phyloP scores from a whole-genome alignment of 2,329 filamentous ascomycete species.

The Colletotrichum higginsianum region DNA sequence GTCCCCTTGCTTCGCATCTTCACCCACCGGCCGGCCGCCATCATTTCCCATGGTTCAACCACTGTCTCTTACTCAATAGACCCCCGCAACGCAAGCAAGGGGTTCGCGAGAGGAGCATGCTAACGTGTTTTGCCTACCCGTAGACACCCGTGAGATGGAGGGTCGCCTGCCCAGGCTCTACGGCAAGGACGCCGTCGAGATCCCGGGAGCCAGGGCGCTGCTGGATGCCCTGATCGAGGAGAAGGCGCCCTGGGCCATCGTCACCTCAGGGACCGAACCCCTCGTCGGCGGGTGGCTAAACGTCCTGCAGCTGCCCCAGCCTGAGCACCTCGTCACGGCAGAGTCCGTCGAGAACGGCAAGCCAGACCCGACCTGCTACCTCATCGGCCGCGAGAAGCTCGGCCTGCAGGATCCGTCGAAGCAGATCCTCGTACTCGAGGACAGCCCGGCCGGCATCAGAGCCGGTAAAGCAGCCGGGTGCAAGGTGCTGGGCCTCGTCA shows the following conservation, averaged over 20 bases:
- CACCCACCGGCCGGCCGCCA: conserved; percentile 1
- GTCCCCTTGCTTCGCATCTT: conserved; percentile 31
- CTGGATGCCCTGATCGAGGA: conserved; percentile 76
- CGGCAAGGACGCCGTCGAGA: conserved; percentile 84
- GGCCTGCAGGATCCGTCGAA: conserved; percentile 63
- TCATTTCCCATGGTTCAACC: not conserved
- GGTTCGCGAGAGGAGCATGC: conserved; percentile 1
- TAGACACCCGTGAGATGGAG: conserved; percentile 87
- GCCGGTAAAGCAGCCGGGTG: conserved; percentile 90
- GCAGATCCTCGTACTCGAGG: conserved; percentile 84
- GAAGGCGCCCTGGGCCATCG: conserved; percentile 86
- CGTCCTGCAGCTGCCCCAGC: conserved; percentile 75
- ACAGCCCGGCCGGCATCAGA: conserved; percentile 87
- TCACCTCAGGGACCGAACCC: conserved; percentile 79
- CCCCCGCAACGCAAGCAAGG: conserved; percentile 9
- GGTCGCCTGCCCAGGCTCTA: conserved; percentile 82
- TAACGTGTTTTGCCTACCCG: conserved; percentile 26
- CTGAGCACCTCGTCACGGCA: conserved; percentile 78
- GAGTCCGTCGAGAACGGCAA: conserved; percentile 84
- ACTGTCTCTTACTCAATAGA: not conserved
- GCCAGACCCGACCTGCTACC: conserved; percentile 83
- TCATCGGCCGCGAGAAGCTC: conserved; percentile 75
- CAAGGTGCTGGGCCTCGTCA: conserved; percentile 86
- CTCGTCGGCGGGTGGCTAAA: conserved; percentile 82
- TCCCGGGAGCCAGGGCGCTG: conserved; percentile 84